phyloP scores from a whole-genome alignment of 305 asterid genomes.

The Rubia balearica region DNA sequence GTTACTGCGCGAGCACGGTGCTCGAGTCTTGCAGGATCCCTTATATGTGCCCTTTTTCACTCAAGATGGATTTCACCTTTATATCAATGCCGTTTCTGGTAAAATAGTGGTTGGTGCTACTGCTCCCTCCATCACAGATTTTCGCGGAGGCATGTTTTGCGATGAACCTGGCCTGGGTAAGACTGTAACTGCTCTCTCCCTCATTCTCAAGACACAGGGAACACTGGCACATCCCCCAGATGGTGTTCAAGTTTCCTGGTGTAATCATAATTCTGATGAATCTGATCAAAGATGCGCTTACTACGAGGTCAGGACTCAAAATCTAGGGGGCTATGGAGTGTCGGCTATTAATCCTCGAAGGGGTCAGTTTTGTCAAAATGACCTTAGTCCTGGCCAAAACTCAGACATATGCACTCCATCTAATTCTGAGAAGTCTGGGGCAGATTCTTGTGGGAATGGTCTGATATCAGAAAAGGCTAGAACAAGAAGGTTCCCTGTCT shows the following conservation, averaged over 20 bases:
- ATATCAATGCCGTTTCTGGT: conserved; percentile 69
- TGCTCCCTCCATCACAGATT: conserved; percentile 60
- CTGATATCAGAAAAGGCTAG: conserved; percentile 29
- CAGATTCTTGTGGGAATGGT: conserved; percentile 9
- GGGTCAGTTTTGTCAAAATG: conserved; percentile 54
- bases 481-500: conserved; percentile 25
- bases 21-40: conserved; percentile 60
- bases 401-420: conserved; percentile 26
- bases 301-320: conserved; percentile 57
- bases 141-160: conserved; percentile 94
- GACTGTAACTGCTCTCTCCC: conserved; percentile 88
- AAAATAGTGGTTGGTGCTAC: conserved; percentile 43
- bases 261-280: conserved; percentile 55
- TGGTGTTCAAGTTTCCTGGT: conserved; percentile 63
- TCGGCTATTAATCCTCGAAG: conserved; percentile 45
- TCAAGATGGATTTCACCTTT: conserved; percentile 62
- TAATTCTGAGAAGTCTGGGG: conserved; percentile 29
- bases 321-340: conserved; percentile 21
- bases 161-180: conserved; percentile 99
- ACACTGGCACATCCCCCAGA: conserved; percentile 71
- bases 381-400: conserved; percentile 42
- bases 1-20: conserved; percentile 74
- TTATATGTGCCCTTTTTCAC: conserved; percentile 55
- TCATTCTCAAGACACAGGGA: conserved; percentile 80
- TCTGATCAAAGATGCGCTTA: conserved; percentile 70